These are phyloP conservation scores for Echinochloa phyllopogon DNA, from an alignment of 176 grass and related monocot species.

Conservation along the genomic window DNA sequence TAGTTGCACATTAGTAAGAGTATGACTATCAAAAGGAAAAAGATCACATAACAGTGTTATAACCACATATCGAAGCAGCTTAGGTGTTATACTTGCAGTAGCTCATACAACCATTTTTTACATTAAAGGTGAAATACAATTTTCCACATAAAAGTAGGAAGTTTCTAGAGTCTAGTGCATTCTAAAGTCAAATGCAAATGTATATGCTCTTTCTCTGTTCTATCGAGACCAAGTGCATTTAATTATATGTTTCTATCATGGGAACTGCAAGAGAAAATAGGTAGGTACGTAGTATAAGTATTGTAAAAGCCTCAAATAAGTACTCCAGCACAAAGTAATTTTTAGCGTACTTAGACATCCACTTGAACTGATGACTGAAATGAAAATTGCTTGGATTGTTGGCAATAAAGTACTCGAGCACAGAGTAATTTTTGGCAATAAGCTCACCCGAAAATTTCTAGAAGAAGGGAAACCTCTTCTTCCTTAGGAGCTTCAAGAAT, in stretches of 20 bases:
- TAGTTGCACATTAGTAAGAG: slow-evolving; percentile 11
- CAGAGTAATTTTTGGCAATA: neutral
- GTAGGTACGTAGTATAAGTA: neutral
- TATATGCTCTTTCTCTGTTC: neutral
- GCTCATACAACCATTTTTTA: neutral
- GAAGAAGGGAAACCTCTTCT: slow-evolving; percentile 90
- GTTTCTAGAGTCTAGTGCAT: neutral
- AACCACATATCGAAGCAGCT: neutral
- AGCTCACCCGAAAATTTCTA: slow-evolving; percentile 82
- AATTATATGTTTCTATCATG: neutral
- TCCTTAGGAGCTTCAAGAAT: slow-evolving; percentile 93
- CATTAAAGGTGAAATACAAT: neutral
- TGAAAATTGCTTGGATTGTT: slow-evolving; percentile 1
- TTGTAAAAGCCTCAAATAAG: neutral
- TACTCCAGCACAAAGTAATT: neutral
- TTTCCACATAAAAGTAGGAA: neutral
- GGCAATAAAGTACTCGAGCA: neutral
- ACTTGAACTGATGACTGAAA: slow-evolving; percentile 12
- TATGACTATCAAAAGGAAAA: neutral
- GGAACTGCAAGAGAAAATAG: neutral
- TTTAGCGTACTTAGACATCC: neutral
- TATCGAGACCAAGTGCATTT: neutral
- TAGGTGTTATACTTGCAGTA: neutral
- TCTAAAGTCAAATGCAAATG: neutral
- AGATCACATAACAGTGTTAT: neutral